These are phyloP conservation scores for Phalaenopsis aphrodite DNA, from an alignment of 106 monocot species.

Conservation along the genomic window DNA sequence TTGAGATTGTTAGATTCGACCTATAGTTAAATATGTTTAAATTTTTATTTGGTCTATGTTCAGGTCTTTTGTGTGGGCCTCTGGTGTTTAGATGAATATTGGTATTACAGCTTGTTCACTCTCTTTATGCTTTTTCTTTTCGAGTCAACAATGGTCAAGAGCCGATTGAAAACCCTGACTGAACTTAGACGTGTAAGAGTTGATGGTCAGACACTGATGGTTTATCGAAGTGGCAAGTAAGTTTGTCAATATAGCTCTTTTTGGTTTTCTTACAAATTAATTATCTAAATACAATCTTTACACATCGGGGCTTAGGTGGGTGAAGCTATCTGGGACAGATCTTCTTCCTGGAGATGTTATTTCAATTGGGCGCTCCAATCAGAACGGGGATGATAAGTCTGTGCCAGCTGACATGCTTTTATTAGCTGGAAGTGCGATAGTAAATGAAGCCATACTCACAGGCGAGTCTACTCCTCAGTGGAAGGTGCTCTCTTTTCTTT, in stretches of 20 bases:
- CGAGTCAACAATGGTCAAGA: constrained; percentile 99
- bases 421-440: constrained; percentile 88
- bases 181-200: constrained; percentile 97
- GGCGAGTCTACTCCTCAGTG: constrained; percentile 99
- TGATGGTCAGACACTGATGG: constrained; percentile 73
- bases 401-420: constrained; percentile 95
- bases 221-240: constrained; percentile 91
- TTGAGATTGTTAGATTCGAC: background rate
- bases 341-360: constrained; percentile 98
- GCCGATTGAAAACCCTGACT: constrained; percentile 85
- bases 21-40: background rate
- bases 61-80: constrained; percentile 98
- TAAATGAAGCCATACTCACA: constrained; percentile 99
- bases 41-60: constrained; percentile 4
- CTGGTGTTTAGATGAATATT: constrained; percentile 98
- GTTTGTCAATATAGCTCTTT: background rate
- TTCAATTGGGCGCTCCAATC: constrained; percentile 78
- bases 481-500: constrained; percentile 61
- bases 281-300: background rate
- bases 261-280: background rate
- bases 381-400: constrained; percentile 74
- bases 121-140: constrained; percentile 96
- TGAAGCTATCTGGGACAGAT: constrained; percentile 86
- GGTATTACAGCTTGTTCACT: constrained; percentile 98
- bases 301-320: constrained; percentile 57